Conservation (phyloP, 768 basidiomycete species). For the Amanita jacksonii region DNA sequence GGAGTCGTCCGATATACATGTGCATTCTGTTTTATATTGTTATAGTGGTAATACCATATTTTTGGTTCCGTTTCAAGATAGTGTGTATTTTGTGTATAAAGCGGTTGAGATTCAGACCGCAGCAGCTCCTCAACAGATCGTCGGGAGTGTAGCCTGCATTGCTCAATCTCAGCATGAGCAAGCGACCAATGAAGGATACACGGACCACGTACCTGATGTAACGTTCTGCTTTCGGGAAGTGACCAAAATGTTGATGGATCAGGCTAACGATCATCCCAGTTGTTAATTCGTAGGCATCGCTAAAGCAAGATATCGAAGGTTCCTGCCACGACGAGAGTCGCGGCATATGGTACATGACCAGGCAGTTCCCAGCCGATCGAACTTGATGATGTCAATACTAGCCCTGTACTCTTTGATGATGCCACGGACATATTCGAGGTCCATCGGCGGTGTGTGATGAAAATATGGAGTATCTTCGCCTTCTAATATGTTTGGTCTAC, state of each 20-base stretch:
- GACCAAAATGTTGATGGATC: not conserved
- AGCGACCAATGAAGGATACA: not conserved
- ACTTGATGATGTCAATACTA: constrained; percentile 20
- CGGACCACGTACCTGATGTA: not conserved
- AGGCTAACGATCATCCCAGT: not conserved
- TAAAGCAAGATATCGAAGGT: constrained; percentile 27
- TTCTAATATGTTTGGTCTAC: not conserved
- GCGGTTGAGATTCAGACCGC: not conserved
- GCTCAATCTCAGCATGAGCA: not conserved
- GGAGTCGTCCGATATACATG: not conserved
- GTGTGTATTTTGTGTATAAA: constrained; percentile 11
- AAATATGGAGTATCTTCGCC: constrained; percentile 11
- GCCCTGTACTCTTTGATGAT: not conserved
- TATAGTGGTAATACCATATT: constrained; percentile 2
- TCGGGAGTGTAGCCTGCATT: not conserved
- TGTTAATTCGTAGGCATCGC: constrained; percentile 15
- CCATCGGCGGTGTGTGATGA: constrained; percentile 11
- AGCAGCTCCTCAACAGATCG: not conserved
- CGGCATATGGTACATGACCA: constrained; percentile 29
- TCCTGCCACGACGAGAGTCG: constrained; percentile 31
- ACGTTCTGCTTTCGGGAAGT: not conserved
- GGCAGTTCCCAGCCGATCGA: constrained; percentile 35
- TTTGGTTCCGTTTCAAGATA: not conserved
- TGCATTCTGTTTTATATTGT: not conserved
- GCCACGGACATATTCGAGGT: constrained; percentile 21